Base-by-base conservation (phyloP, 768 basidiomycete species). In the Dentipellis sp. region DNA sequence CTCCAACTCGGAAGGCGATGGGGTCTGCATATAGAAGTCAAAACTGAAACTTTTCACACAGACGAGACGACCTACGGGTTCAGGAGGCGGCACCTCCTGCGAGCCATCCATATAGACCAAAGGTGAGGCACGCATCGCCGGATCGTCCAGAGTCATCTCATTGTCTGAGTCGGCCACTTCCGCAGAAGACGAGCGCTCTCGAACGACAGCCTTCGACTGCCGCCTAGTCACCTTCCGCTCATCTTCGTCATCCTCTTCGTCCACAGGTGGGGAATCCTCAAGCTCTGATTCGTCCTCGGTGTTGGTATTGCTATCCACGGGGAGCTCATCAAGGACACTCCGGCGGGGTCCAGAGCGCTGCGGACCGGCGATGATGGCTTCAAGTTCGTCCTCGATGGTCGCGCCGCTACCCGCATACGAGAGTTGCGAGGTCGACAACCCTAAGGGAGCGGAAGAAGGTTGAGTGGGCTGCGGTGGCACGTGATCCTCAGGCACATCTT, bases 251-350 rank as follows among this genome's bases (percentile, higher is more conserved):
- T 62, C 61, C 40, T 62, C 61, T 21, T 62, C 59, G 8, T 60
- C 61, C 19, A 60, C 50, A 16, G 48, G 17, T 10, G 60, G 58
- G 29, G 45, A 40, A 19, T 36, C 23, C 36, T 29, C 29, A n/a
- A 23, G 17, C 2, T 62, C 61, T 29, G 34, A 16, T 16, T 47
- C 57, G 22, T 56, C 47, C 48, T 60, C 55, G 29, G 37, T 45
- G 35, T 21, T 52, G 3, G 56, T 40, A 34, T 58, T 54, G 36
- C 55, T 57, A 19, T 56, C 59, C 14, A 56, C 60, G 29, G 59
- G 61, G 19, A 62, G 54, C 19, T 62, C 61, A 9, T 62, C 59
- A 36, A 60, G 45, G 12, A 62, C 17, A 52, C 61, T 62, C 23
- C 29, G 46, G 9, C 49, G 42, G 34, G 61, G 56, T 10, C 54